phyloP scores from a whole-genome alignment of 2,329 filamentous ascomycete genomes.

The Sporothrix schenckii region DNA sequence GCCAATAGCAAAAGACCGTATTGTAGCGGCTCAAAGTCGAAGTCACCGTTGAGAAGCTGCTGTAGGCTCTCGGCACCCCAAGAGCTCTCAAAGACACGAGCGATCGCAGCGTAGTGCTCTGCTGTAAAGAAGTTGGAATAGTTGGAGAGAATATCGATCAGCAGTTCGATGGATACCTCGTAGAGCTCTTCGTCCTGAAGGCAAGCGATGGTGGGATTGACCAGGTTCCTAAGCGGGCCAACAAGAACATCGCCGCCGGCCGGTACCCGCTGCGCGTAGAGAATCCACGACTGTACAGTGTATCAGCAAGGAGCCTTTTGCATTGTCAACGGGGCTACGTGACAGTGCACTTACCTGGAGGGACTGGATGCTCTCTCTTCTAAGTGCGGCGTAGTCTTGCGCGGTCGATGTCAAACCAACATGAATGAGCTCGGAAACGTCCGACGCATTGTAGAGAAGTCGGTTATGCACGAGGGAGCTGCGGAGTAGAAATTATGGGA shows the following conservation, averaged over 20 bases:
- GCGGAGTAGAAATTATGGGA: not conserved
- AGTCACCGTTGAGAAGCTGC: slow-evolving; percentile 60
- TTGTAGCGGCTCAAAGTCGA: slow-evolving; percentile 65
- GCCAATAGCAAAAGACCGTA: slow-evolving; percentile 69
- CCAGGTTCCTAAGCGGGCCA: slow-evolving; percentile 61
- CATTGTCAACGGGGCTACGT: not conserved
- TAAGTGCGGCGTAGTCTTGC: slow-evolving; percentile 42
- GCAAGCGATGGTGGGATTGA: slow-evolving; percentile 62
- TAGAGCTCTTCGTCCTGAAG: slow-evolving; percentile 63
- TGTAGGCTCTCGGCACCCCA: slow-evolving; percentile 63
- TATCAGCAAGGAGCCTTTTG: slow-evolving; percentile 20
- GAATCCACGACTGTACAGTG: slow-evolving; percentile 65
- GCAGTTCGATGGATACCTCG: slow-evolving; percentile 63
- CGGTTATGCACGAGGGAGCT: slow-evolving; percentile 51
- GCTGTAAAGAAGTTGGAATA: slow-evolving; percentile 65
- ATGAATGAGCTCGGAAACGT: slow-evolving; percentile 54
- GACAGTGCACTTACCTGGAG: slow-evolving; percentile 56
- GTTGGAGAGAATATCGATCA: slow-evolving; percentile 66
- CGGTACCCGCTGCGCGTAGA: slow-evolving; percentile 69
- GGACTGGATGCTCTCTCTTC: slow-evolving; percentile 62
- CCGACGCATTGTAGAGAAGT: slow-evolving; percentile 55
- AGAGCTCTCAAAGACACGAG: slow-evolving; percentile 61
- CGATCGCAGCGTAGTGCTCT: slow-evolving; percentile 60
- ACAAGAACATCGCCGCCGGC: slow-evolving; percentile 60
- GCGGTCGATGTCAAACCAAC: slow-evolving; percentile 31